Evolutionary conservation across 352 stramenopile genomes (phyloP).

Genomic region (Hyaloperonospora arabidopsidis): DNA sequence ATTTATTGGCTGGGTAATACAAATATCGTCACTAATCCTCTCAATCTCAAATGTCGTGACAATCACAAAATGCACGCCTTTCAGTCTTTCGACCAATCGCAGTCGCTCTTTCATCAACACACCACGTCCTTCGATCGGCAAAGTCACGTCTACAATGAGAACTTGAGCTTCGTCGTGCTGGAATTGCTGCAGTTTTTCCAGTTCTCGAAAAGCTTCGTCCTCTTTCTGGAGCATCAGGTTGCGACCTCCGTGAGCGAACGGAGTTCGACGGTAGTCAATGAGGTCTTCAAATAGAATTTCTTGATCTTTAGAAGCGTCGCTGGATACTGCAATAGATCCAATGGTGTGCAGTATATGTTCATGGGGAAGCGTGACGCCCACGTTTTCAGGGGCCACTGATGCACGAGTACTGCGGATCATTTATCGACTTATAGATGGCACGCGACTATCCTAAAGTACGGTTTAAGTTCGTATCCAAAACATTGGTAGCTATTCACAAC

Average conservation of each 20-base stretch:
- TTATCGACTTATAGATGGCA: constrained; percentile 2
- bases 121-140: constrained; percentile 43
- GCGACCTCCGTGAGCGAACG: constrained; percentile 27
- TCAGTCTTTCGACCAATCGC: constrained; percentile 30
- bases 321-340: constrained; percentile 3
- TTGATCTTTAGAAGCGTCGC: neutral
- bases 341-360: constrained; percentile 49
- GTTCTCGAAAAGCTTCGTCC: constrained; percentile 65
- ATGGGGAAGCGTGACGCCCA: constrained; percentile 44
- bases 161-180: constrained; percentile 2
- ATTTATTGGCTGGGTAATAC: constrained; percentile 11
- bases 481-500: too few relatives aligned
- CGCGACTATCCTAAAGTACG: constrained; percentile 6
- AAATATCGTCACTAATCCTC: constrained; percentile 10
- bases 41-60: constrained; percentile 48
- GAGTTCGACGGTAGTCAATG: constrained; percentile 39
- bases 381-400: constrained; percentile 28
- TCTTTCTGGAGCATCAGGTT: constrained; percentile 64
- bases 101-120: constrained; percentile 26
- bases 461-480: constrained; percentile 11
- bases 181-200: constrained; percentile 32
- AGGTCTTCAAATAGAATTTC: constrained; percentile 47
- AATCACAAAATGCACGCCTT: constrained; percentile 38
- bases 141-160: constrained; percentile 49
- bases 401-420: constrained; percentile 54